Base-by-base conservation (phyloP, 805 yeast species). In the Saccharomycopsis fermentans region DNA sequence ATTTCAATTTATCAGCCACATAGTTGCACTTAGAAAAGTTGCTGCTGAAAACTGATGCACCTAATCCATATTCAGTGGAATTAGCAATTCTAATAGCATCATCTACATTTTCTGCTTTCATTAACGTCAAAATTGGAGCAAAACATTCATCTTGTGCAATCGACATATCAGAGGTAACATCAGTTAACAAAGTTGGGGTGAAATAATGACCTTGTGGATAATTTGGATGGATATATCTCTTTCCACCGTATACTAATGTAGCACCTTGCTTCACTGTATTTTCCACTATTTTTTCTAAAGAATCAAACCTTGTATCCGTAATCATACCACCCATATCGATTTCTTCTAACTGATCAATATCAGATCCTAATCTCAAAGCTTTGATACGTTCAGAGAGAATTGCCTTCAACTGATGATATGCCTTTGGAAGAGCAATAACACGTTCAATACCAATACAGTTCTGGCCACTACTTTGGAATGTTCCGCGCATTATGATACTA, bases 391-490 rank as follows among this genome's bases (percentile, higher is more conserved):
- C 70, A 1, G 77, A 64, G 50, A 94, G 74, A 9, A 81, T 79
- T 0, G 73, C 71, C 1, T 85, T 84, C 48, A 94, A 71, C 50
- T 71, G 66, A 24, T 81, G 84, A 71, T 94, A 91, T 29, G 82
- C 81, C 48, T 75, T 74, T 4, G 86, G 87, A 52, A 89, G 77
- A 39, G 91, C 90, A 62, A 94, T 85, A 6, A 94, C 95, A 59
- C 99, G 79, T 73, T 94, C 99, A 57, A 94, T 87, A 40, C 99
- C 98, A 67, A 94, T 94, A 74, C 99, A 94, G 69, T 94, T 94
- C 73, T 94, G 99, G 12, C 99, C 99, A 0, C 96, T 87, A 57
- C 96, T 87, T 73, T 94, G 99, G 75, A 92, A 94, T 0, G 96
- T 86, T 37, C 99, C 99, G 67, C 99, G 79, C 86, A 94, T 79